These are phyloP conservation scores for Cladosporium velox DNA, from an alignment of 2,329 filamentous ascomycete species.

Conservation along the genomic window DNA sequence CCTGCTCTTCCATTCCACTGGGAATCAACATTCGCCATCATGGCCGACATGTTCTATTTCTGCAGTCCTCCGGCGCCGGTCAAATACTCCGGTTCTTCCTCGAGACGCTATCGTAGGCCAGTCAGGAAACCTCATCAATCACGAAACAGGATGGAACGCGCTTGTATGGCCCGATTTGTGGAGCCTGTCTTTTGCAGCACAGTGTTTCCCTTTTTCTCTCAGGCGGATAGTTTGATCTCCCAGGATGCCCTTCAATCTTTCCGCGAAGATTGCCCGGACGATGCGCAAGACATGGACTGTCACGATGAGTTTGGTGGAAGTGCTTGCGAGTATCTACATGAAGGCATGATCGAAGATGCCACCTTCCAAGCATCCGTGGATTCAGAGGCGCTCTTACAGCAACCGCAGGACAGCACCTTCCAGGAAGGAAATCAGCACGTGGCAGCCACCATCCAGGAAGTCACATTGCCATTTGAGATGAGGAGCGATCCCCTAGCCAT, in stretches of 20 bases:
- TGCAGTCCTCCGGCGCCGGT: constrained; percentile 27
- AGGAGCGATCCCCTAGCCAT: constrained; percentile 10
- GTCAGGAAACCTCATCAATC: constrained; percentile 24
- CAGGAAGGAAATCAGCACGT: neutral
- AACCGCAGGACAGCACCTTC: neutral
- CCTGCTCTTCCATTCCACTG: neutral
- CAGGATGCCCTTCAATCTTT: neutral
- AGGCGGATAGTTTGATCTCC: neutral
- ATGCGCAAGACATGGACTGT: neutral
- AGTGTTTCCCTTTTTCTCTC: constrained; percentile 5
- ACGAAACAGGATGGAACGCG: constrained; percentile 24
- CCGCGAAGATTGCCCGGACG: neutral
- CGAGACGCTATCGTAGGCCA: constrained; percentile 24
- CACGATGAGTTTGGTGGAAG: neutral
- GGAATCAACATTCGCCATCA: constrained; percentile 22
- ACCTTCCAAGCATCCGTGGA: neutral
- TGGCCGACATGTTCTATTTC: constrained; percentile 33
- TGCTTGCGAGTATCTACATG: neutral
- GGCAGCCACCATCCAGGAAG: neutral
- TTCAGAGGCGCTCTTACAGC: neutral
- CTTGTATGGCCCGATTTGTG: constrained; percentile 33
- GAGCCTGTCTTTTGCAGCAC: constrained; percentile 33
- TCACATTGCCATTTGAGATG: constrained; percentile 22
- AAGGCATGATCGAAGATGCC: neutral
- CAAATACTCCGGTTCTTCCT: constrained; percentile 22